phyloP scores from a whole-genome alignment of 805 yeast species.

The Myxozyma sirexii region DNA sequence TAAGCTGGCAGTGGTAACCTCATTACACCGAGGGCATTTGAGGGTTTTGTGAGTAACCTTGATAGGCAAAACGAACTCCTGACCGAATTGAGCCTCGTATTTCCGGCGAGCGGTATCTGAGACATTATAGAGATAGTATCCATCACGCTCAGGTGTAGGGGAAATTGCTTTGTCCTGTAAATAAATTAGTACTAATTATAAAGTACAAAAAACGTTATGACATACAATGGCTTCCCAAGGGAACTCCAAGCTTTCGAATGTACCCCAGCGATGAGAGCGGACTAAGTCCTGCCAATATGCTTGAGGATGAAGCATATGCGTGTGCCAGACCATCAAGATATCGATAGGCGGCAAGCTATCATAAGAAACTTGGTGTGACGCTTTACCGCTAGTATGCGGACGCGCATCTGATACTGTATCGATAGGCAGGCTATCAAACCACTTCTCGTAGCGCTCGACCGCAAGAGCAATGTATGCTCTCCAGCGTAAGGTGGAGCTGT shows the following conservation, averaged over 20 bases:
- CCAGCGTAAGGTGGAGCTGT: neutral
- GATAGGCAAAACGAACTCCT: neutral
- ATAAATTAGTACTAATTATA: neutral
- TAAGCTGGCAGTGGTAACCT: neutral
- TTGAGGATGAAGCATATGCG: slow-evolving; percentile 35
- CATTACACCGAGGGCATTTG: neutral
- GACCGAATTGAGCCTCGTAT: neutral
- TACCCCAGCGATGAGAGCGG: neutral
- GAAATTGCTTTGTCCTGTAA: neutral
- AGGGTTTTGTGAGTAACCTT: neutral
- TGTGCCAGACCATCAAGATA: slow-evolving; percentile 37
- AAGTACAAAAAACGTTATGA: too few species aligned
- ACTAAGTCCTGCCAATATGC: slow-evolving; percentile 32
- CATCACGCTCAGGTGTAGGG: neutral
- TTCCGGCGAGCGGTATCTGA: neutral
- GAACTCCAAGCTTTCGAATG: neutral
- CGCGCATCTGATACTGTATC: too few species aligned
- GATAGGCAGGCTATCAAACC: slow-evolving; percentile 10
- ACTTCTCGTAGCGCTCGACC: slow-evolving; percentile 14
- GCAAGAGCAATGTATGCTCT: slow-evolving; percentile 8
- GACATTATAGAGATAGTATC: neutral
- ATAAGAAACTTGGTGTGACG: neutral
- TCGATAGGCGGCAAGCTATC: slow-evolving; percentile 33
- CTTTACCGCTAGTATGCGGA: neutral
- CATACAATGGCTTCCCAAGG: slow-evolving; percentile 20